Evolutionary conservation across 148 eudicot species (phyloP).

Genomic region (Camellia sinensis): DNA sequence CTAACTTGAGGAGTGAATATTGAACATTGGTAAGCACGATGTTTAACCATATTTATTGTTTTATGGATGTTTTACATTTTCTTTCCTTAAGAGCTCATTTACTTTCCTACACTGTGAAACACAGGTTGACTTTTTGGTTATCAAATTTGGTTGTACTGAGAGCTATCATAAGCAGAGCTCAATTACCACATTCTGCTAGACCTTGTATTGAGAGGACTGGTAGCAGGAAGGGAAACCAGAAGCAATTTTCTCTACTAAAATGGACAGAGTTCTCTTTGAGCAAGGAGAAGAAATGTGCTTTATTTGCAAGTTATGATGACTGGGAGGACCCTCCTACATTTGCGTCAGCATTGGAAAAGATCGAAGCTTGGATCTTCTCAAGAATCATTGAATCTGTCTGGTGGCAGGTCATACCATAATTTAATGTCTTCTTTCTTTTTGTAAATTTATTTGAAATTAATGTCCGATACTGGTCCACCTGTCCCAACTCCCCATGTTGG

Average conservation of each 20-base stretch:
- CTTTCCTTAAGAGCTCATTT: conserved; percentile 1
- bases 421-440: neutral
- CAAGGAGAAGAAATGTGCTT: conserved; percentile 27
- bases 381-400: conserved; percentile 86
- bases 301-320: conserved; percentile 34
- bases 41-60: neutral
- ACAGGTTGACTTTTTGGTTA: conserved; percentile 84
- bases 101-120: conserved; percentile 9
- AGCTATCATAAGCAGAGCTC: conserved; percentile 55
- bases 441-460: neutral
- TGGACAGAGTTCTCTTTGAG: conserved; percentile 49
- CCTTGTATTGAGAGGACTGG: conserved; percentile 26
- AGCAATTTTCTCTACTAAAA: conserved; percentile 37
- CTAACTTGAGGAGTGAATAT: neutral
- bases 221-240: conserved; percentile 33
- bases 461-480: neutral
- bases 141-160: conserved; percentile 73
- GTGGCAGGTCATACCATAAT: conserved; percentile 78
- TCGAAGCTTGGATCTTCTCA: conserved; percentile 87
- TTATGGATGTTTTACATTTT: neutral
- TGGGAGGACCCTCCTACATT: conserved; percentile 60
- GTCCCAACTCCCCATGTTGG: neutral
- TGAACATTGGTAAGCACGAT: conserved; percentile 1
- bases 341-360: conserved; percentile 56
- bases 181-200: conserved; percentile 43